These are phyloP conservation scores for Tetraselmis chui DNA, from an alignment of 139 green algal species.

Conservation along the genomic window DNA sequence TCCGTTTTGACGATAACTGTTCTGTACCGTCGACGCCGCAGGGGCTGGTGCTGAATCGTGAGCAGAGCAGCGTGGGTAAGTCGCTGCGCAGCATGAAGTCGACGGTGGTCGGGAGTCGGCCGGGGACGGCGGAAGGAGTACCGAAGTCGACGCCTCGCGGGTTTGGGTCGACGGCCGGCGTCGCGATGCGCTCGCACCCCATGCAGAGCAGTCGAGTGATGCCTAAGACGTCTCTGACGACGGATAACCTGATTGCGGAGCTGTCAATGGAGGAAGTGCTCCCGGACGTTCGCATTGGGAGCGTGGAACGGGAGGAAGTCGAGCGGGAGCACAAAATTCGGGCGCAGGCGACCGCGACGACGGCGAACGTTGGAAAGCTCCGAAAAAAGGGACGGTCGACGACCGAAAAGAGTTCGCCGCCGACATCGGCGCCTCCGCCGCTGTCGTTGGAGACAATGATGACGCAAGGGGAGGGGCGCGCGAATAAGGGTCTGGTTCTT, in stretches of 20 bases:
- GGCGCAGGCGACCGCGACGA: background rate
- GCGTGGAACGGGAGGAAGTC: background rate
- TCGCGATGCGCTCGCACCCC: background rate
- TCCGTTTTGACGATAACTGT: background rate
- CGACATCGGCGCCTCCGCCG: background rate
- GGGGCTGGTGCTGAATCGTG: background rate
- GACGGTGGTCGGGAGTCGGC: no score
- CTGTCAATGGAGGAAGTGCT: background rate
- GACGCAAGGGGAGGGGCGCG: background rate
- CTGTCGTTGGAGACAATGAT: background rate
- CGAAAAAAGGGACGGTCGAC: background rate
- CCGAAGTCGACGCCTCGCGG: no score
- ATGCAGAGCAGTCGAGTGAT: background rate
- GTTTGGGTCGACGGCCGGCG: no score
- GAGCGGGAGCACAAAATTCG: background rate
- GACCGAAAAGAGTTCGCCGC: no score
- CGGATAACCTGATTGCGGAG: background rate
- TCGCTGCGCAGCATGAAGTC: background rate
- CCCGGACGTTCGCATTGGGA: background rate
- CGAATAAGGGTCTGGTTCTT: background rate
- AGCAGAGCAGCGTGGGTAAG: background rate
- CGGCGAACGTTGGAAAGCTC: background rate
- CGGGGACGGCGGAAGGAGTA: no score
- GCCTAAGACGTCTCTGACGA: background rate
- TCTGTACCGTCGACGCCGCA: background rate